Conservation (phyloP, 2,329 filamentous ascomycete species). For the Ophiostoma fasciatum region DNA sequence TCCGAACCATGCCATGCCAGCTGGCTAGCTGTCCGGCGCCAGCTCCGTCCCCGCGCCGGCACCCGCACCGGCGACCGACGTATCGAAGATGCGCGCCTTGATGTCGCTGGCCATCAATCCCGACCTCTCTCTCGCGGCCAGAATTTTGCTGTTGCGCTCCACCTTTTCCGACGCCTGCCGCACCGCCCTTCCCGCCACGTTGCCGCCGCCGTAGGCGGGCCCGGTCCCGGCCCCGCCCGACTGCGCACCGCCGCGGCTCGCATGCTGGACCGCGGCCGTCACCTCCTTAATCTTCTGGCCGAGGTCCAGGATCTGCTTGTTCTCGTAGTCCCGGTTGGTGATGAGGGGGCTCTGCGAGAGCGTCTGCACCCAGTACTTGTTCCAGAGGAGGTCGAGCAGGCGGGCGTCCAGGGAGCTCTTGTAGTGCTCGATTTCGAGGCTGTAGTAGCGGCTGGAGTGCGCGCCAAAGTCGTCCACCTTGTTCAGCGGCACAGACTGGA, state of each 20-base stretch:
- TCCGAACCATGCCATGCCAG: too few relatives aligned
- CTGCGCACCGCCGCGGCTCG: constrained; percentile 14
- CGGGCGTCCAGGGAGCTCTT: constrained; percentile 83
- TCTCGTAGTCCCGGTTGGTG: constrained; percentile 84
- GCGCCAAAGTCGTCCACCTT: constrained; percentile 96
- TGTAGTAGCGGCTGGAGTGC: constrained; percentile 81
- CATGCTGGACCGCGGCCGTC: constrained; percentile 23
- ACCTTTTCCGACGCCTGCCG: constrained; percentile 43
- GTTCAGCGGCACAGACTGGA: constrained; percentile 69
- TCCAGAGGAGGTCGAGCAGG: constrained; percentile 82
- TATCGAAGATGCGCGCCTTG: constrained; percentile 50
- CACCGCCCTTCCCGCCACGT: constrained; percentile 15
- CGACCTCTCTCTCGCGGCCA: constrained; percentile 47
- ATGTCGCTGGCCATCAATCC: constrained; percentile 47
- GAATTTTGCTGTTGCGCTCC: constrained; percentile 43
- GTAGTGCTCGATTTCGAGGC: constrained; percentile 82
- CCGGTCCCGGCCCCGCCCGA: constrained; percentile 15
- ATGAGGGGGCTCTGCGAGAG: constrained; percentile 81
- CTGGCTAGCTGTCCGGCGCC: too few relatives aligned
- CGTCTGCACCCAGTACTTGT: constrained; percentile 98
- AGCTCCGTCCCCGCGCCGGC: too few relatives aligned
- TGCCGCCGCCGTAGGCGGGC: constrained; percentile 14
- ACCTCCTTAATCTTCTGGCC: constrained; percentile 66
- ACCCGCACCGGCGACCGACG: too few relatives aligned
- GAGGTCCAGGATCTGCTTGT: constrained; percentile 81